These are phyloP conservation scores for Exserohilum rostratum DNA, from an alignment of 2,329 filamentous ascomycete genomes.

Conservation along the genomic window DNA sequence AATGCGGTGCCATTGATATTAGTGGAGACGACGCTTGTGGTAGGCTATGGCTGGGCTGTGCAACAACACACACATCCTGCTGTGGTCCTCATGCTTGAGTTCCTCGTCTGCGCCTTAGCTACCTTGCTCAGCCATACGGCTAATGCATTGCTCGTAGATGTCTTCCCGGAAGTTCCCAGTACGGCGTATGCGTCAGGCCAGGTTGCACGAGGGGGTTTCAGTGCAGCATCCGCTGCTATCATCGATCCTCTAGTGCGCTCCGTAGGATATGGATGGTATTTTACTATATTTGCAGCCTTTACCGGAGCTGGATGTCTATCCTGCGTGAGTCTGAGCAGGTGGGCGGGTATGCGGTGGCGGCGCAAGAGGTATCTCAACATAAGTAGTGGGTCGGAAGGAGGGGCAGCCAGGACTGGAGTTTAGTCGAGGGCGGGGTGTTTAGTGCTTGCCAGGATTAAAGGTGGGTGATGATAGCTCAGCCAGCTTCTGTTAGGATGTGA, in stretches of 20 bases:
- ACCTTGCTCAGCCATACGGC: not conserved
- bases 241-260: not conserved
- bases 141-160: too few species aligned
- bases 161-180: not conserved
- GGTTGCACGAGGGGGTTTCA: not conserved
- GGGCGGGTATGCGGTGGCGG: conserved; percentile 3
- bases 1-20: not conserved
- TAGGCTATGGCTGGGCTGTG: not conserved
- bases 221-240: not conserved
- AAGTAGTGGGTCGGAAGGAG: not conserved
- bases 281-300: not conserved
- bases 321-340: not conserved
- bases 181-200: not conserved
- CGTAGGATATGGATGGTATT: not conserved
- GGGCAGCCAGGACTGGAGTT: too few species aligned
- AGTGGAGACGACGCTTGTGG: not conserved
- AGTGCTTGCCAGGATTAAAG: too few species aligned
- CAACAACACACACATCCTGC: not conserved
- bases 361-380: not conserved
- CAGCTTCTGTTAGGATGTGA: too few species aligned
- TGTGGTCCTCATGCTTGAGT: not conserved
- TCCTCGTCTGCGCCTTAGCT: not conserved
- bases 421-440: not conserved
- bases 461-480: too few species aligned
- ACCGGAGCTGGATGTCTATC: not conserved